These are phyloP conservation scores for Mesotaenium endlicherianum DNA, from an alignment of 139 green algal genomes.

Conservation along the genomic window DNA sequence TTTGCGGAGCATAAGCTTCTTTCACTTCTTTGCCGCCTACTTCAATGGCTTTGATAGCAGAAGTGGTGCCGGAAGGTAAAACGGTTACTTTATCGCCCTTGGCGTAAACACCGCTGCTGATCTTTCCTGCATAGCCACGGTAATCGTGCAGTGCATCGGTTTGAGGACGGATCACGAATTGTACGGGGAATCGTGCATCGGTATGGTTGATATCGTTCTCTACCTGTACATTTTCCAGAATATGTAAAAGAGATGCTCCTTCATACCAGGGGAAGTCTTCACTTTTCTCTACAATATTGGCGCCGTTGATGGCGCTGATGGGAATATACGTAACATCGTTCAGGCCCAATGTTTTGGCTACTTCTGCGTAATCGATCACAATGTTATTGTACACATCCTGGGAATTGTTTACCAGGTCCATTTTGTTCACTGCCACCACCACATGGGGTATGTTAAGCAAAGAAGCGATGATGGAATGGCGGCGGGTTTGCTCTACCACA, in stretches of 20 bases:
- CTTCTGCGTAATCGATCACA: not conserved
- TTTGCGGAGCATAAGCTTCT: not conserved
- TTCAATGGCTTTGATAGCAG: not conserved
- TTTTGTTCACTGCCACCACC: not conserved
- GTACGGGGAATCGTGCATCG: not conserved
- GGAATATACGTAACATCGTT: not conserved
- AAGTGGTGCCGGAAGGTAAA: not conserved
- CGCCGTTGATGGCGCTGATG: not conserved
- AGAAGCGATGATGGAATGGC: not conserved
- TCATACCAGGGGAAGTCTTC: not conserved
- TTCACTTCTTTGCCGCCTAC: not conserved
- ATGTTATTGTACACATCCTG: not conserved
- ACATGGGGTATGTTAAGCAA: not conserved
- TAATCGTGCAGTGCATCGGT: not conserved
- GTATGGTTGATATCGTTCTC: not conserved
- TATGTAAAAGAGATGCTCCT: not conserved
- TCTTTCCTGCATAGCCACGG: not conserved
- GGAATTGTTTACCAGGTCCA: not conserved
- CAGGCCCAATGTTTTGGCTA: not conserved
- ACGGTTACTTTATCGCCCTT: not conserved
- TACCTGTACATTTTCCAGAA: not conserved
- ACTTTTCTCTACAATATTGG: not conserved
- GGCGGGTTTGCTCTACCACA: not conserved
- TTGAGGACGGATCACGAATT: not conserved
- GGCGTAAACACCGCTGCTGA: not conserved